Percentiles rank a stretch among this genome's conserved stretches.
Evolutionary conservation across 176 grass and related monocot species (phyloP).

Genomic region (Lolium rigidum): DNA sequence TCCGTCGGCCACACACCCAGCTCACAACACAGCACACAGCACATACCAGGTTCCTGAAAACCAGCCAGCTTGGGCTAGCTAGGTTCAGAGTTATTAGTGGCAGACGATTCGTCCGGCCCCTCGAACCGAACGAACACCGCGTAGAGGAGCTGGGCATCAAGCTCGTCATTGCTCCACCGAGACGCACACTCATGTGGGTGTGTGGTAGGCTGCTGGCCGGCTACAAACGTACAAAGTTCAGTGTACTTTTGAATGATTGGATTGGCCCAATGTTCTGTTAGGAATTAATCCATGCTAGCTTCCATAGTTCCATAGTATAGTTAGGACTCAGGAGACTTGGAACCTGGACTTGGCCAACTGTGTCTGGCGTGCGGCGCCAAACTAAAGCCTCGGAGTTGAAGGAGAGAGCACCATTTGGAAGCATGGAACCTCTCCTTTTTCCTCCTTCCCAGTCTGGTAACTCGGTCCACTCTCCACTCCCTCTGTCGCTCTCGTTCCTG

Average conservation of each 20-base stretch:
- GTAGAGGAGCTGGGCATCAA: slow-evolving; percentile 1
- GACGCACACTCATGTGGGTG: not conserved
- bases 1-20: too few relatives aligned
- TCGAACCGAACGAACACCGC: not conserved
- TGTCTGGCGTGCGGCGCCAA: not conserved
- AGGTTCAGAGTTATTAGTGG: not conserved
- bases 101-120: not conserved
- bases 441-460: not conserved
- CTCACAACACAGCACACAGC: not conserved
- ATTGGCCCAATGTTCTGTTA: not conserved
- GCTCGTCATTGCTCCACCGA: not conserved
- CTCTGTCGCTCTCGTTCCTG: not conserved
- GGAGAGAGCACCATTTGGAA: not conserved
- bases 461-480: not conserved
- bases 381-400: not conserved
- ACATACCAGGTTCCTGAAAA: not conserved
- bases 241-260: not conserved
- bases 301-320: too few relatives aligned
- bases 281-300: too few relatives aligned
- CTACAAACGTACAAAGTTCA: not conserved
- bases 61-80: not conserved
- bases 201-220: not conserved
- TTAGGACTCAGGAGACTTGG: not conserved
- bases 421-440: not conserved
- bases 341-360: slow-evolving; percentile 2